Conservation (phyloP, 305 asterid species). For the Fraxinus greggii region DNA sequence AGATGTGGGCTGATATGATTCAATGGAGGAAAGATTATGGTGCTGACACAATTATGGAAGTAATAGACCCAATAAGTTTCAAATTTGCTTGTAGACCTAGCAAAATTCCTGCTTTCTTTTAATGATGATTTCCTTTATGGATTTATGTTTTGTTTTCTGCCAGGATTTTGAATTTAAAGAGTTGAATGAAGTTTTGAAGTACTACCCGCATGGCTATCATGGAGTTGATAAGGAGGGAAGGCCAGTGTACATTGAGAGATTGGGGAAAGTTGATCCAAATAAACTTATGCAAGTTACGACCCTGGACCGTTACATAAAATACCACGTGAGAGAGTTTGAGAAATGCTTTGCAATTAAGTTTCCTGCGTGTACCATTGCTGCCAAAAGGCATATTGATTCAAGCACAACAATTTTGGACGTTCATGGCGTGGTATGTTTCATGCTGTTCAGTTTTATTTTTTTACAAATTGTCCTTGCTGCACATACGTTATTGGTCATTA, state of each 20-base stretch:
- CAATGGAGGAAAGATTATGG: slow-evolving; percentile 65
- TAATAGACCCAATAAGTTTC: slow-evolving; percentile 3
- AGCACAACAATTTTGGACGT: slow-evolving; percentile 97
- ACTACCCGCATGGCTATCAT: slow-evolving; percentile 96
- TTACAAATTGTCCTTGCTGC: slow-evolving; percentile 1
- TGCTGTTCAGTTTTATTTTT: slow-evolving; percentile 12
- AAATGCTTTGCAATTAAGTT: slow-evolving; percentile 72
- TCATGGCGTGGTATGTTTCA: slow-evolving; percentile 84
- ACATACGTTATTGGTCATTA: neutral
- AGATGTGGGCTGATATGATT: slow-evolving; percentile 66
- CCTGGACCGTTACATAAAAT: slow-evolving; percentile 75
- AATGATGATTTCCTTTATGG: neutral
- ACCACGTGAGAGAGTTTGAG: slow-evolving; percentile 92
- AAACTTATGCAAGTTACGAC: slow-evolving; percentile 97
- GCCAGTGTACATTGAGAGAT: slow-evolving; percentile 89
- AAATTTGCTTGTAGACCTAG: neutral
- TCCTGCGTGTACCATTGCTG: slow-evolving; percentile 95
- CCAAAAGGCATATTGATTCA: slow-evolving; percentile 92
- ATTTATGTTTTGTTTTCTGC: neutral
- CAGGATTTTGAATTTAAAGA: slow-evolving; percentile 90
- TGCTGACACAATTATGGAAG: slow-evolving; percentile 50
- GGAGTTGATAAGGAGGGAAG: slow-evolving; percentile 96
- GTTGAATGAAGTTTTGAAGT: slow-evolving; percentile 71
- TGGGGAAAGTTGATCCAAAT: slow-evolving; percentile 87
- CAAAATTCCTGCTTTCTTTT: neutral